Percentiles rank a stretch among this genome's conserved stretches.
phyloP scores from a whole-genome alignment of 1,139 yeast genomes.

The Geotrichum restrictum region DNA sequence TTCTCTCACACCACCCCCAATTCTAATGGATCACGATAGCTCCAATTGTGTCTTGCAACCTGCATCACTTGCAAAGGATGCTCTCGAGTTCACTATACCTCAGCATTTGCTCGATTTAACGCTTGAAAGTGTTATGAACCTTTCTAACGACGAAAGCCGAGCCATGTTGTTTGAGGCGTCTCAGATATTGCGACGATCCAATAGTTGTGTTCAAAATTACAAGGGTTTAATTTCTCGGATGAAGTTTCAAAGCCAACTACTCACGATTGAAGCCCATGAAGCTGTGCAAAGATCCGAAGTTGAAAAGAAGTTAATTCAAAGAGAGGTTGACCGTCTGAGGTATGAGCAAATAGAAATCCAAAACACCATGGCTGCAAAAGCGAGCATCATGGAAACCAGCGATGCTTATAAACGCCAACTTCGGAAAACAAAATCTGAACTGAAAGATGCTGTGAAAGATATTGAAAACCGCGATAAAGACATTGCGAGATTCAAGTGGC shows the following conservation, averaged over 20 bases:
- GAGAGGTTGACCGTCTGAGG: slow-evolving; percentile 49
- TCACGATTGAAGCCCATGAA: slow-evolving; percentile 41
- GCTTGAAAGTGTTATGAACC: background rate
- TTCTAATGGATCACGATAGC: background rate
- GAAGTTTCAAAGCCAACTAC: slow-evolving; percentile 42
- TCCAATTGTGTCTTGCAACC: background rate
- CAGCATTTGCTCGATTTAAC: background rate
- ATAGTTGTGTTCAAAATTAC: slow-evolving; percentile 13
- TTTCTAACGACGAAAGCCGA: background rate
- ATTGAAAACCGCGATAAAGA: slow-evolving; percentile 45
- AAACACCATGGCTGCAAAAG: slow-evolving; percentile 21
- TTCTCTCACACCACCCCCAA: background rate
- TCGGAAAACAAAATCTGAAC: slow-evolving; percentile 41
- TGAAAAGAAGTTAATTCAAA: slow-evolving; percentile 45
- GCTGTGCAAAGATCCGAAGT: slow-evolving; percentile 45
- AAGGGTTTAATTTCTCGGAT: slow-evolving; percentile 26
- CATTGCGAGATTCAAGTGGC: slow-evolving; percentile 31
- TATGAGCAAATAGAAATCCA: slow-evolving; percentile 33
- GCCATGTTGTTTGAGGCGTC: slow-evolving; percentile 1
- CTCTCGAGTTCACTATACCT: background rate
- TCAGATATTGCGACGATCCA: background rate
- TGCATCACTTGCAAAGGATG: background rate
- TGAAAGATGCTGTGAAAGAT: slow-evolving; percentile 45
- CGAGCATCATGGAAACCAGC: background rate
- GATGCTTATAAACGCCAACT: slow-evolving; percentile 41